Percentiles rank a stretch among this genome's conserved stretches.
phyloP scores from a whole-genome alignment of 805 yeast species.

The Pichia paraexigua region DNA sequence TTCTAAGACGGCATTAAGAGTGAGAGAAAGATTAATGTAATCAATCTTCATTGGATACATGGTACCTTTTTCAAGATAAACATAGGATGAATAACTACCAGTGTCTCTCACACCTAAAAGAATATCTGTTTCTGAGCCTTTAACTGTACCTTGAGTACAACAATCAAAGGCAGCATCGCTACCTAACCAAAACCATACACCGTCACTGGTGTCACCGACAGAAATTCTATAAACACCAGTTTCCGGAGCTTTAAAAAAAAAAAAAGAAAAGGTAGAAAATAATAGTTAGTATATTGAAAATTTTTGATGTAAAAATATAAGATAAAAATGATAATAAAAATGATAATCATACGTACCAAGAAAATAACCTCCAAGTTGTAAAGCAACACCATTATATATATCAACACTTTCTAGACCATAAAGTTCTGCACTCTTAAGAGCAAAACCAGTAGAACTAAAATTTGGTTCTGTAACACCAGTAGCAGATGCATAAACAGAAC shows the following conservation, averaged over 20 bases:
- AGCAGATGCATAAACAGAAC: background rate
- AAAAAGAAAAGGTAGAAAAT: background rate
- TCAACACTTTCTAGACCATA: background rate
- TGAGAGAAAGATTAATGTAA: background rate
- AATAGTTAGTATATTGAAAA: background rate
- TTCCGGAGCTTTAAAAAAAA: background rate
- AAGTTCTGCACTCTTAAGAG: background rate
- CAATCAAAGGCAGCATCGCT: conserved; percentile 7
- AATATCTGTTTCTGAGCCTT: background rate
- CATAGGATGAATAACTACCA: background rate
- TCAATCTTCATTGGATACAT: background rate
- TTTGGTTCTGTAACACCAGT: background rate
- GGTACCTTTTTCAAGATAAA: background rate
- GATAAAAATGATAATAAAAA: too few species aligned
- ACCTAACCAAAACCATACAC: conserved; percentile 7
- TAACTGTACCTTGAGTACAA: conserved; percentile 2
- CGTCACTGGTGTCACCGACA: background rate
- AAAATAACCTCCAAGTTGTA: background rate
- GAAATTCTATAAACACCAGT: background rate
- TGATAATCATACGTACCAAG: background rate
- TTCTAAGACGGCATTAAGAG: background rate
- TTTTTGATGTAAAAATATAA: too few species aligned
- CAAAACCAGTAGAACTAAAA: background rate
- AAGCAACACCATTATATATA: background rate
- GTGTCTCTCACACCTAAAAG: background rate